Conservation (phyloP, 23 red algal species). For the Gracilaria vermiculophylla region DNA sequence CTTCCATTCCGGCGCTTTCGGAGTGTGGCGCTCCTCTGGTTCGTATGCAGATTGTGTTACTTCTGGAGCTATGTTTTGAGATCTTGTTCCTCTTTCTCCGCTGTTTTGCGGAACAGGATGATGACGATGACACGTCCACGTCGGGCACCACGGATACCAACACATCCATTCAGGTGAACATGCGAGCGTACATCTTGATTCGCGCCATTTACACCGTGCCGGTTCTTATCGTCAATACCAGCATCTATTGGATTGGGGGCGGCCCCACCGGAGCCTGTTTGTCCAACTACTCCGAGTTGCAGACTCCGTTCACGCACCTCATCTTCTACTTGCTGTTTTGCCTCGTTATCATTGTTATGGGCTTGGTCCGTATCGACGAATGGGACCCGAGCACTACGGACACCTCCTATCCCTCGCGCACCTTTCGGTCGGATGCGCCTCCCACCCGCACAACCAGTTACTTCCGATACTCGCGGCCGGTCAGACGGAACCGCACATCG, state of each 20-base stretch:
- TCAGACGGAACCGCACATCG: background rate
- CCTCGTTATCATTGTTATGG: conserved; percentile 4
- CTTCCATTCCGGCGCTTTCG: background rate
- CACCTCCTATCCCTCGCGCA: background rate
- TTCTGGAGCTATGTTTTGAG: conserved; percentile 51
- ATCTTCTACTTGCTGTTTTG: conserved; percentile 27
- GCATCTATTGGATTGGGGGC: conserved; percentile 42
- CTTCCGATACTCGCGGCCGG: background rate
- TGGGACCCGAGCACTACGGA: conserved; percentile 5
- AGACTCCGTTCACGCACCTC: conserved; percentile 11
- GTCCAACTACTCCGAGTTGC: conserved; percentile 19
- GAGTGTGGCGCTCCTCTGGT: conserved; percentile 18
- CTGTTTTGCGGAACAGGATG: conserved; percentile 8
- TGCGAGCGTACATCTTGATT: conserved; percentile 15
- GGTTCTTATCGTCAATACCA: conserved; percentile 36
- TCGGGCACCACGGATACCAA: background rate
- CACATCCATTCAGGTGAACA: conserved; percentile 3
- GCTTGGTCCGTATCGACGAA: background rate
- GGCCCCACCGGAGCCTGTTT: conserved; percentile 34
- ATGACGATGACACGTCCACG: background rate
- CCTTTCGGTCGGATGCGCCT: background rate
- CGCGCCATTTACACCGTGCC: conserved; percentile 38
- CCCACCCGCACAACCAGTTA: conserved; percentile 34
- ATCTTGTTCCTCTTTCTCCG: conserved; percentile 29
- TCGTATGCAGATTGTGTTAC: conserved; percentile 49